Base-by-base conservation (phyloP, 495 filamentous ascomycete genomes). In the Bacidia gigantensis region DNA sequence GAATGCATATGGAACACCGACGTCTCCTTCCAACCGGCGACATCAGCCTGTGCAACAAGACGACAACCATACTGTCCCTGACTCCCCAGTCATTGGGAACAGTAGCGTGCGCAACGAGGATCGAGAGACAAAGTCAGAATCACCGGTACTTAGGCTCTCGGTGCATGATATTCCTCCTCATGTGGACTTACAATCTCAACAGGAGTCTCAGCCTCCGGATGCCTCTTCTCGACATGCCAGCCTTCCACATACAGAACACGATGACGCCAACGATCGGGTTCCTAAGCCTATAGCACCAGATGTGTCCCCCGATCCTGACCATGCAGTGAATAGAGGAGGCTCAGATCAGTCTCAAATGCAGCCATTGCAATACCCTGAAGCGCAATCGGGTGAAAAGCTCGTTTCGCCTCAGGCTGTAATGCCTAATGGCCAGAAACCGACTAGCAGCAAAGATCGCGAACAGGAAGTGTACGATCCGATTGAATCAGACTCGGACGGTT, bases 1-100 rank as follows among this genome's bases (percentile, higher is more conserved):
- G 3, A 51, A 56, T 39, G 53, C 56, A 26, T 61, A 61, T 22
- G 59, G 59, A 39, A 58, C 59, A 14, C 56, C 59, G 18, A 54
- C 38, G 7, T 61, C 59, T 32, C 45, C 53, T 35, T 51, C 50
- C 23, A 47, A 26, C 41, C 26, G 50, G 21, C 45, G n/a, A 10
- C 46, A 35, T 22, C 26, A 53, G 9, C 26, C 24, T 18, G 17
- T 3, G 17, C 24, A 42, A 12, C 10, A 46, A 18, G 22, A 11
- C 5, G 23, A 45, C n/a, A 11, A 52, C 5, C 38, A 29, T 22
- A 18, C 50, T 9, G 41, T 58, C 22, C 56, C 58, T 12, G 55
- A 60, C 35, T 60, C 58, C 44, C 57, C 57, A 39, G 26, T n/a
- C 50, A 29, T 43, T 26, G 52, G 54, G 50, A 40, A 12, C 5